A percentile compares a stretch with the other conserved stretches of the same genome.
Evolutionary conservation across 129 eudicot species (phyloP).

Genomic region (Silybum marianum): DNA sequence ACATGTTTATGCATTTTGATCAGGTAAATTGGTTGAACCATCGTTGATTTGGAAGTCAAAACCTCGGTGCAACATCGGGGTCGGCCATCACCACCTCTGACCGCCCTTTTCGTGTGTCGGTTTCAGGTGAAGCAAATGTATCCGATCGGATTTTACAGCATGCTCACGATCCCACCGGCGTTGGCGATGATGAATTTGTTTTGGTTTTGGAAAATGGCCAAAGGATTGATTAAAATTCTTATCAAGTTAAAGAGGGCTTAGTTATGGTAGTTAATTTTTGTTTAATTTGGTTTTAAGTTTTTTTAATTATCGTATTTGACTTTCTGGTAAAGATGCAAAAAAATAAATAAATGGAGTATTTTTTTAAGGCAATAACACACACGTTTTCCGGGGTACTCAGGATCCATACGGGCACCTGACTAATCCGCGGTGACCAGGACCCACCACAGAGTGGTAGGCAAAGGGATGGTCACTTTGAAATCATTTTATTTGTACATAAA

Average conservation of each 20-base stretch:
- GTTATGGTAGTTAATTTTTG: conserved; percentile 35
- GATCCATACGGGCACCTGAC: too few relatives aligned
- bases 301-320: too few relatives aligned
- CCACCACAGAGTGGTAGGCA: too few relatives aligned
- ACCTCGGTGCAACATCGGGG: not conserved
- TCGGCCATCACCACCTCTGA: not conserved
- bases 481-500: too few relatives aligned
- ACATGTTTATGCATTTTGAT: conserved; percentile 69
- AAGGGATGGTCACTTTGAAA: too few relatives aligned
- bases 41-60: not conserved
- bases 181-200: conserved; percentile 68
- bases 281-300: too few relatives aligned
- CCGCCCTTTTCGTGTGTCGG: not conserved
- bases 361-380: too few relatives aligned
- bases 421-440: too few relatives aligned
- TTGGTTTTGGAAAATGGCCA: conserved; percentile 91
- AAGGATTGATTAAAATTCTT: conserved; percentile 81
- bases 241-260: conserved; percentile 41
- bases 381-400: too few relatives aligned
- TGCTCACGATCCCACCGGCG: conserved; percentile 54
- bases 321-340: too few relatives aligned
- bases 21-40: conserved; percentile 47
- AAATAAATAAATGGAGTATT: too few relatives aligned
- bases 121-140: conserved; percentile 63
- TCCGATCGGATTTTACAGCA: conserved; percentile 69